Percentiles rank a stretch among this genome's conserved stretches.
phyloP scores from a whole-genome alignment of 345 rosid species.

The Cardiospermum halicacabum region DNA sequence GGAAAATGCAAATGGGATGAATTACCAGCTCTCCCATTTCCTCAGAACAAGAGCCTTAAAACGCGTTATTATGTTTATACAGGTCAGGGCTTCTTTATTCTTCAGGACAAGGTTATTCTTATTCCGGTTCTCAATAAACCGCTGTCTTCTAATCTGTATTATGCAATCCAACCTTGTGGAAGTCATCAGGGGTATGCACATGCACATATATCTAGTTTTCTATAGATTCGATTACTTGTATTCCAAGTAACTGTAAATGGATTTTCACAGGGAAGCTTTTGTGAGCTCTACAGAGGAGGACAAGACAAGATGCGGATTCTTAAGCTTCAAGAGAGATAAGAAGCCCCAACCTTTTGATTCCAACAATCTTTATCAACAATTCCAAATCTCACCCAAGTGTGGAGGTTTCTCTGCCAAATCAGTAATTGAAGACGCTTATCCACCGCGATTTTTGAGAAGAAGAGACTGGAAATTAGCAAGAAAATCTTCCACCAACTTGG shows the following conservation, averaged over 20 bases:
- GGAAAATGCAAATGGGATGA: slow-evolving; percentile 20
- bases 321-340: slow-evolving; percentile 24
- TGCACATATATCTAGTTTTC: too few species aligned
- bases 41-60: slow-evolving; percentile 39
- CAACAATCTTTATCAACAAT: slow-evolving; percentile 36
- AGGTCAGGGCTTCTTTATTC: not conserved
- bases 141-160: slow-evolving; percentile 16
- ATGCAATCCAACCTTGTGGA: slow-evolving; percentile 14
- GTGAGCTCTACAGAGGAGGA: slow-evolving; percentile 34
- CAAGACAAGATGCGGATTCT: slow-evolving; percentile 32
- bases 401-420: slow-evolving; percentile 37
- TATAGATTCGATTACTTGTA: too few species aligned
- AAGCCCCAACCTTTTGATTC: slow-evolving; percentile 35
- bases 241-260: too few species aligned
- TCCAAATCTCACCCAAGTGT: slow-evolving; percentile 24
- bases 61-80: not conserved
- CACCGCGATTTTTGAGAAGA: slow-evolving; percentile 45
- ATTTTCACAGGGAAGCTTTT: slow-evolving; percentile 26
- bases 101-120: slow-evolving; percentile 11
- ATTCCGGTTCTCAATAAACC: slow-evolving; percentile 31
- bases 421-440: slow-evolving; percentile 35
- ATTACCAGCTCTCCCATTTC: slow-evolving; percentile 33
- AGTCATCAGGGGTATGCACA: slow-evolving; percentile 23
- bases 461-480: slow-evolving; percentile 38
- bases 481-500: slow-evolving; percentile 22